phyloP scores from a whole-genome alignment of 2,329 filamentous ascomycete genomes.

The Taxawa tesnikishii region DNA sequence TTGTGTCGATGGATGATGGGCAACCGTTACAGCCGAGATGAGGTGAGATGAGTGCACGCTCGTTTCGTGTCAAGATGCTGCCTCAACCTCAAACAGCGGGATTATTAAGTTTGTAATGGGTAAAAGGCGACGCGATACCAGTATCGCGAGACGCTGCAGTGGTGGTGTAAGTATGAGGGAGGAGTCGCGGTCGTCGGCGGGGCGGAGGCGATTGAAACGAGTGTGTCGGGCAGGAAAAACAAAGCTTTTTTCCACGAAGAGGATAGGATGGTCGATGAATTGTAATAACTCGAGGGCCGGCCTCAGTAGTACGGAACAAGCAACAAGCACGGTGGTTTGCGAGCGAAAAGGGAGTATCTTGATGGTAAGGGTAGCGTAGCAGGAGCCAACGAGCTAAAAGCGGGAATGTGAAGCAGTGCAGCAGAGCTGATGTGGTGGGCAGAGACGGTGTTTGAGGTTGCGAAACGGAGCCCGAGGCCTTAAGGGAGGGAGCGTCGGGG shows the following conservation, averaged over 20 bases:
- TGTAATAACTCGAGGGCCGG: constrained; percentile 5
- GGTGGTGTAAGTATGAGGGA: not conserved
- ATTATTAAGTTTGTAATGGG: no score
- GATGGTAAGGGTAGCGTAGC: constrained; percentile 1
- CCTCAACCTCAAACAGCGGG: no score
- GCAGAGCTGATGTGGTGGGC: no score
- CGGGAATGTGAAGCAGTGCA: not conserved
- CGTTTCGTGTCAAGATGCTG: no score
- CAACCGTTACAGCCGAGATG: no score
- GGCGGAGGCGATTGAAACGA: constrained; percentile 1
- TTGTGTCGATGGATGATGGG: not conserved
- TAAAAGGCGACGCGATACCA: not conserved
- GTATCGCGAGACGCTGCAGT: not conserved
- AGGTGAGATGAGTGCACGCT: no score
- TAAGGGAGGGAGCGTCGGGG: not conserved
- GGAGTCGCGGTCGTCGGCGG: not conserved
- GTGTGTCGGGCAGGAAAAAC: constrained; percentile 2
- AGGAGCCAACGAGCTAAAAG: constrained; percentile 2
- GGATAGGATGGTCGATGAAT: no score
- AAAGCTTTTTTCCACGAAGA: no score
- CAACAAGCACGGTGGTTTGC: constrained; percentile 1
- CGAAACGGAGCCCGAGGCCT: not conserved
- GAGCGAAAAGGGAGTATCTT: no score
- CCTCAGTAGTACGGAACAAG: constrained; percentile 3
- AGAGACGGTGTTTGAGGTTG: no score